Base-by-base conservation (phyloP, 371 early-diverging fungal species). In the Syncephalastrum racemosum region DNA sequence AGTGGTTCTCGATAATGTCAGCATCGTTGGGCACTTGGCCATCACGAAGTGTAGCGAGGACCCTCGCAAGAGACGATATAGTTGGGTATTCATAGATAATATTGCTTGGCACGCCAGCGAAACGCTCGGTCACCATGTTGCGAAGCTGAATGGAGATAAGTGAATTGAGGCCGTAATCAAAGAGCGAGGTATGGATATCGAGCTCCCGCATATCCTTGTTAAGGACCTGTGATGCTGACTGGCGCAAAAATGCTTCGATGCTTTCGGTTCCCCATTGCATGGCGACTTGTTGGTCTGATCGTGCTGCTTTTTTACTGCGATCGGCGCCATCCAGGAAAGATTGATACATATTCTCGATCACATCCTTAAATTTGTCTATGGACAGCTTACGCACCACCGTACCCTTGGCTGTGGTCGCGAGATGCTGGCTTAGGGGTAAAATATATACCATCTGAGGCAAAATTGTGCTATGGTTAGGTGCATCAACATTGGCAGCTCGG, bases 361-460 rank as follows among this genome's bases (percentile, higher is more conserved):
- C 31, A 4, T 60, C 58, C 5, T 46, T 16, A 43, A 64, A 69
- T 4, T 44, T 2, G 14, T 49, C 13, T 27, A 59, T 60, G 3
- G 59, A 58, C 23, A 45, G 36, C 41, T 66, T 70, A 19, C 65
- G 50, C 41, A 4, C 62, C 66, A 20, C 66, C 60, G 51, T 74
- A 8, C 36, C 36, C 36, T 31, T 77, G 50, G 66, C 74, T 2
- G 72, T 71, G 4, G 39, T n/a, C 6, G 63, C 63, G 8, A 71
- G 27, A 2, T 40, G 12, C 4, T 57, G 42, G 14, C 57, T 50
- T 5, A 60, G 36, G 2, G 68, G 73, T 2, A 78, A 50, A 7
- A 74, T 63, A 12, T 68, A 56, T 2, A 74, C 58, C 70, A 78
- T 65, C 44, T 71, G 63, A 1, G 55, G 60, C 1, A 70, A 16